Evolutionary conservation across 1,284 basidiomycete genomes (phyloP).

Genomic region (Sanghuangporus baumii): DNA sequence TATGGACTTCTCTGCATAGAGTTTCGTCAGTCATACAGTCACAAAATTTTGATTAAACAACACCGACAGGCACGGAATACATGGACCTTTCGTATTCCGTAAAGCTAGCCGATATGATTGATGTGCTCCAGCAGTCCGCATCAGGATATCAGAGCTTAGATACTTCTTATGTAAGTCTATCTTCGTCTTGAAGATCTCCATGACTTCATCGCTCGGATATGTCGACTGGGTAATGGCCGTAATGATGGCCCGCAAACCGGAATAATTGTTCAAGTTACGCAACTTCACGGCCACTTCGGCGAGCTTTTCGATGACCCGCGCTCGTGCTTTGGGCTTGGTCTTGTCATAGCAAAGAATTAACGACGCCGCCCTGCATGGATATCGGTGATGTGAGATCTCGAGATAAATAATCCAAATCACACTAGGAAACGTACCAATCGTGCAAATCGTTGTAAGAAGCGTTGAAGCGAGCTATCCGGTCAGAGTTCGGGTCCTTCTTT

Average conservation of each 20-base stretch:
- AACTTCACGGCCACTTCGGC: slow-evolving; percentile 68
- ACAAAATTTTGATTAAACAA: slow-evolving; percentile 4
- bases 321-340: slow-evolving; percentile 52
- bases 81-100: slow-evolving; percentile 72
- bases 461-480: slow-evolving; percentile 66
- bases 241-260: slow-evolving; percentile 73
- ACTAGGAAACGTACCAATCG: slow-evolving; percentile 51
- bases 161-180: slow-evolving; percentile 64
- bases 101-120: slow-evolving; percentile 75
- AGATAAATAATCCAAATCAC: not conserved
- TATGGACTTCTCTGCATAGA: slow-evolving; percentile 67
- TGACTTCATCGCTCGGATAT: slow-evolving; percentile 63
- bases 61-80: slow-evolving; percentile 73
- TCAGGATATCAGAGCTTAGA: slow-evolving; percentile 70
- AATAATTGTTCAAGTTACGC: slow-evolving; percentile 72
- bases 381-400: not conserved
- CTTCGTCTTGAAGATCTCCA: slow-evolving; percentile 60
- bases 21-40: slow-evolving; percentile 8
- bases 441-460: slow-evolving; percentile 69
- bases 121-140: slow-evolving; percentile 68
- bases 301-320: slow-evolving; percentile 73
- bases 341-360: slow-evolving; percentile 76
- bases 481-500: slow-evolving; percentile 54
- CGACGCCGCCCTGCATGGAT: slow-evolving; percentile 57
- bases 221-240: slow-evolving; percentile 75